These are phyloP conservation scores for Juglanconis juglandina DNA, from an alignment of 2,329 filamentous ascomycete genomes.

Conservation along the genomic window DNA sequence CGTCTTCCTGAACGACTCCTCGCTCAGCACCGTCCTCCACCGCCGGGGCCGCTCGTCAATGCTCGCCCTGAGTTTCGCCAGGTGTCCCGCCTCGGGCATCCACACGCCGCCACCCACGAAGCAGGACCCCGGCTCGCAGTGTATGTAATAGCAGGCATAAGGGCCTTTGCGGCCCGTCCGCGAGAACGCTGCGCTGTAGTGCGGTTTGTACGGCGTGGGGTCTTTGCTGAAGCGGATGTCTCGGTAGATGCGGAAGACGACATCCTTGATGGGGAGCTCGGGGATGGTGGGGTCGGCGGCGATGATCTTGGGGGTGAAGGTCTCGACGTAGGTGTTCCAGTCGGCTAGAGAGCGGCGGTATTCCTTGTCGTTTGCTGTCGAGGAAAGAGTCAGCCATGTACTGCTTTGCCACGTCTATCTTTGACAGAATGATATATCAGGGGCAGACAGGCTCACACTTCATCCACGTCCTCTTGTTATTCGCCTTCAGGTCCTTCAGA, in stretches of 20 bases:
- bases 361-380: conserved; percentile 70
- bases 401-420: too few relatives aligned
- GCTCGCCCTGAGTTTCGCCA: conserved; percentile 66
- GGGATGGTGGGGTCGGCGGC: conserved; percentile 78
- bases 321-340: conserved; percentile 75
- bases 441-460: conserved; percentile 41
- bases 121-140: conserved; percentile 68
- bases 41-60: conserved; percentile 70
- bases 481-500: conserved; percentile 54
- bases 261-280: conserved; percentile 79
- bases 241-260: conserved; percentile 83
- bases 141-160: conserved; percentile 86
- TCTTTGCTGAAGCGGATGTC: conserved; percentile 83
- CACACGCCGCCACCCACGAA: conserved; percentile 81
- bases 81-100: conserved; percentile 67
- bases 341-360: conserved; percentile 76
- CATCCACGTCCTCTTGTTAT: conserved; percentile 58
- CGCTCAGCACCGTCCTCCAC: conserved; percentile 65
- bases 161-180: conserved; percentile 83
- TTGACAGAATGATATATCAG: not conserved
- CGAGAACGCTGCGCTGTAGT: conserved; percentile 84
- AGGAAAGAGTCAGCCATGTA: not conserved
- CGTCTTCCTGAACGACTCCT: conserved; percentile 56
- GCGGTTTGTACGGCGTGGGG: conserved; percentile 83
- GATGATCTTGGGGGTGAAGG: conserved; percentile 65